Evolutionary conservation across 345 rosid genomes (phyloP), one percentile per base, ranked within the genome.

Genomic region (Gossypium turneri): DNA sequence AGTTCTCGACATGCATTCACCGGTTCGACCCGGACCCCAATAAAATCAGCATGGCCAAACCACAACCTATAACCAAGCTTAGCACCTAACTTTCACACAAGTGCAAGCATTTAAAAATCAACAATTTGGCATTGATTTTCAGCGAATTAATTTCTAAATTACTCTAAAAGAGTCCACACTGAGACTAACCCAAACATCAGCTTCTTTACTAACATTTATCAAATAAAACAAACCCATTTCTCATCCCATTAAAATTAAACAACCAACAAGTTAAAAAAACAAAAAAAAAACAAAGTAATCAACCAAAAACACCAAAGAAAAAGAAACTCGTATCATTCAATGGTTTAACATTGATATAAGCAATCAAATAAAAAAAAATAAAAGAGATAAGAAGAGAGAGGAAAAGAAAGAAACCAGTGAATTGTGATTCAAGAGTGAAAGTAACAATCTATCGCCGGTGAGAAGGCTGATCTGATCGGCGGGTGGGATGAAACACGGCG

Each of bases 151-250:
- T 10, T 52, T 3, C 25, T 2, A 51, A 51, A 69, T 69, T 69
- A 27, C 45, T 52, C 45, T 52, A 70, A 29, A 29, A 50, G 9
- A 16, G 72, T 51, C 45, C 12, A 51, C 47, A 25, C 44, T 50
- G 34, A 51, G 16, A 27, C 60, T 17, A 34, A 10, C 27, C 60
- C 44, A 51, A 17, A 69, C 16, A 2, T 25, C 17, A 51, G 73
- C 45, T 69, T 52, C 73, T 70, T 52, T 2, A 70, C 60, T 70
- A n/a, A 70, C 29, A 70, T 29, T 53, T 15, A 70, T 3, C 73
- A 17, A 29, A 70, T 52, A 52, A 70, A 52, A 52, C 73, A 52
- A 52, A 25, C 72, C 22, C 72, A 50, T 25, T 27, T 34, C 44
- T 50, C 12, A 57, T 68, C 22, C 11, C 43, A 9, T 50, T 48